phyloP scores from a whole-genome alignment of 805 yeast genomes.

The Wickerhamiella siamensis region DNA sequence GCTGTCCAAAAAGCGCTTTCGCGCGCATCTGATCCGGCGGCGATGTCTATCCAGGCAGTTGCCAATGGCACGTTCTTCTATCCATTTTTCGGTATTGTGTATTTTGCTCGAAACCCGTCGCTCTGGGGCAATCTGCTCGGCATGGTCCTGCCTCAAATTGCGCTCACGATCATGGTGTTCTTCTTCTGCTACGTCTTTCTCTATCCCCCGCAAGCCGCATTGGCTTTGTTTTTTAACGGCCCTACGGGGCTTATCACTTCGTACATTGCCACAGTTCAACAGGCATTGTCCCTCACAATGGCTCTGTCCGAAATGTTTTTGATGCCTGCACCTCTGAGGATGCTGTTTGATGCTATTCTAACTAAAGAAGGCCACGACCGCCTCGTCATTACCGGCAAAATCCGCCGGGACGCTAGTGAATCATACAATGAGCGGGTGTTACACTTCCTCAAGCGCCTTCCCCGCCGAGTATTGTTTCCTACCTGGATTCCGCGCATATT shows the following conservation, averaged over 20 bases:
- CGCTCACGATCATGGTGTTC: conserved; percentile 28
- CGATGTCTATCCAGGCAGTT: conserved; percentile 16
- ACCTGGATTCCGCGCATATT: conserved; percentile 29
- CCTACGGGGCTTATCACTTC: conserved; percentile 38
- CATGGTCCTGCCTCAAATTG: conserved; percentile 33
- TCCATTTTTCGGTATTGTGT: conserved; percentile 30
- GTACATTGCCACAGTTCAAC: conserved; percentile 32
- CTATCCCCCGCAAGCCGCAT: conserved; percentile 33
- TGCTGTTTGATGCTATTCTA: conserved; percentile 35
- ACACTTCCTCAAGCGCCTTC: conserved; percentile 24
- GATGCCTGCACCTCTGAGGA: conserved; percentile 35
- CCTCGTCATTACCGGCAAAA: conserved; percentile 30
- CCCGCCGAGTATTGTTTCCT: conserved; percentile 29
- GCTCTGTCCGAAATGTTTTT: conserved; percentile 30
- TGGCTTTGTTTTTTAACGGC: conserved; percentile 33
- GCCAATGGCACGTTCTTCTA: conserved; percentile 21
- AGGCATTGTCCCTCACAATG: conserved; percentile 30
- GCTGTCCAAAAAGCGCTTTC: neutral
- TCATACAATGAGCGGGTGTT: conserved; percentile 26
- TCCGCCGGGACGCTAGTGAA: conserved; percentile 20
- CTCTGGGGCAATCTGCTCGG: conserved; percentile 36
- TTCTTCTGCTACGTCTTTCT: conserved; percentile 26
- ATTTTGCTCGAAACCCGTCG: conserved; percentile 29
- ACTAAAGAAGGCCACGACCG: conserved; percentile 33
- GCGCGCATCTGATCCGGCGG: conserved; percentile 13